Percentiles rank a stretch among this genome's conserved stretches.
Evolutionary conservation across 305 asterid species (phyloP).

Genomic region (Plantago coronopus): DNA sequence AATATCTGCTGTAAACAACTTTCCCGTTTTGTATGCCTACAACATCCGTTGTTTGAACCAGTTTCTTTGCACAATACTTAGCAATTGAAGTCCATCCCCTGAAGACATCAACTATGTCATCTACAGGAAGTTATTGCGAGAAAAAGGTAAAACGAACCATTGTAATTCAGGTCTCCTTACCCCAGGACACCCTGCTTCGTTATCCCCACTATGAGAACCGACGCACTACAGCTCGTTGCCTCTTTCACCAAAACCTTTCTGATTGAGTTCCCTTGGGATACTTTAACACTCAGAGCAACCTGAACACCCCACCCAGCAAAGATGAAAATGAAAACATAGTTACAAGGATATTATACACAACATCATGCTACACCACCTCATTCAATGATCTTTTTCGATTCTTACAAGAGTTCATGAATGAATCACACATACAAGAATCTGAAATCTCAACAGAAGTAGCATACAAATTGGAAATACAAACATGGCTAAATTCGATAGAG

Average conservation of each 20-base stretch:
- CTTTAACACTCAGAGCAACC: conserved; percentile 58
- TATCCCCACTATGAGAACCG: conserved; percentile 71
- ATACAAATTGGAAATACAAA: no score
- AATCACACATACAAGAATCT: no score
- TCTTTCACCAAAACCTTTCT: conserved; percentile 67
- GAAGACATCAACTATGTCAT: conserved; percentile 22
- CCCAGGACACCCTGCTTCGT: conserved; percentile 49
- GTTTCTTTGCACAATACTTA: conserved; percentile 66
- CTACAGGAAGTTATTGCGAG: not conserved
- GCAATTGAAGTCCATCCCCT: conserved; percentile 76
- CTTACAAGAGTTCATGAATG: no score
- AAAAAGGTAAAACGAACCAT: conserved; percentile 1
- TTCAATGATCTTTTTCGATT: not conserved
- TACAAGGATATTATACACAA: not conserved
- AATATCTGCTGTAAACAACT: conserved; percentile 54
- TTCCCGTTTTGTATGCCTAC: conserved; percentile 70
- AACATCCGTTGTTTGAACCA: conserved; percentile 58
- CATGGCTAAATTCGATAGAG: no score
- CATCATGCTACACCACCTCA: not conserved
- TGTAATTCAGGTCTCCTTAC: conserved; percentile 35
- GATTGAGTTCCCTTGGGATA: conserved; percentile 65
- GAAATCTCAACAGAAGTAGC: no score
- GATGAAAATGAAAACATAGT: not conserved
- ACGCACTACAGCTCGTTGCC: conserved; percentile 56
- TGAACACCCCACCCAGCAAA: conserved; percentile 26